Percentiles rank a stretch among this genome's conserved stretches.
These are phyloP conservation scores for Verbascum thapsus DNA, from an alignment of 257 asterid genomes.

Conservation along the genomic window DNA sequence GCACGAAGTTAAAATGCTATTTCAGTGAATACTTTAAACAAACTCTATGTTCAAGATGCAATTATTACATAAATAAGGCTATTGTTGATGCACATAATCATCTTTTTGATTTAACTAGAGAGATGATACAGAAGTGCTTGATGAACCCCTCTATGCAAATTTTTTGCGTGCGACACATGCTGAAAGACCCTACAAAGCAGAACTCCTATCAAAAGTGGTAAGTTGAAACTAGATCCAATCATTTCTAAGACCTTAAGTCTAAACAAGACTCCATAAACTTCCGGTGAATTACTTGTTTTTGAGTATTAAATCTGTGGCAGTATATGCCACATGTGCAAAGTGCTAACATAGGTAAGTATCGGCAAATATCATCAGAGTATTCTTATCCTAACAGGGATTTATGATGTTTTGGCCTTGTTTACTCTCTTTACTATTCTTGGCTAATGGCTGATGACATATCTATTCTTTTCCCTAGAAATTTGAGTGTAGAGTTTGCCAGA, in stretches of 20 bases:
- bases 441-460: too few species aligned
- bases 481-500: too few species aligned
- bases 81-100: neutral
- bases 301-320: neutral
- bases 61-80: constrained; percentile 2
- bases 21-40: neutral
- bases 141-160: constrained; percentile 78
- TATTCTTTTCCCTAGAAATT: too few species aligned
- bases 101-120: constrained; percentile 50
- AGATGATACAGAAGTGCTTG: constrained; percentile 79
- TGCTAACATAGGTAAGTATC: neutral
- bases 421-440: neutral
- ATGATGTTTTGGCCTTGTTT: neutral
- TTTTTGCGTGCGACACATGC: constrained; percentile 56
- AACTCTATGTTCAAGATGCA: neutral
- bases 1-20: constrained; percentile 5
- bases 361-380: neutral
- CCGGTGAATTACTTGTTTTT: neutral
- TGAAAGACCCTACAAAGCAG: constrained; percentile 68
- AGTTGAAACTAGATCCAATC: neutral
- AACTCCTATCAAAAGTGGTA: constrained; percentile 61
- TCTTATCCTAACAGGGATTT: neutral
- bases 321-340: constrained; percentile 14
- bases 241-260: too few species aligned
- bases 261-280: neutral